Conservation (phyloP, 116 monocot species). For the Phalaenopsis hybrid region DNA sequence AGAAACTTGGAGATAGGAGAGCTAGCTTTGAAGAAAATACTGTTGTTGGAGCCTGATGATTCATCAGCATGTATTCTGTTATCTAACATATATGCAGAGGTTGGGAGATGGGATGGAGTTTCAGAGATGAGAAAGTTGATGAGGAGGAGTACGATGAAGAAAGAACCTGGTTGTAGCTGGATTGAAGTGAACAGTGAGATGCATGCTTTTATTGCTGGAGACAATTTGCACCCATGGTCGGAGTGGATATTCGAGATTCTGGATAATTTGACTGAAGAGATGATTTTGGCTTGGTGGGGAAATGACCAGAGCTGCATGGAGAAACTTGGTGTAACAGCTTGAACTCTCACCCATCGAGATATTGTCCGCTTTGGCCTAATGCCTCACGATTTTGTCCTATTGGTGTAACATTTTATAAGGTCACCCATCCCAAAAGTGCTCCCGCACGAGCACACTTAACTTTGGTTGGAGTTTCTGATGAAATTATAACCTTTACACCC, state of each 20-base stretch:
- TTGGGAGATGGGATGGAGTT: constrained; percentile 60
- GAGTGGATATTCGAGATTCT: constrained; percentile 40
- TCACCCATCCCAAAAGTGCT: too few species aligned
- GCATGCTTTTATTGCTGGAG: constrained; percentile 62
- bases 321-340: background rate
- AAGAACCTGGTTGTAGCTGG: constrained; percentile 96
- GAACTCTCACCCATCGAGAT: too few species aligned
- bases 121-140: constrained; percentile 56
- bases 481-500: too few species aligned
- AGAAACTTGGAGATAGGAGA: constrained; percentile 59
- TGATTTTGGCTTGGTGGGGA: constrained; percentile 16
- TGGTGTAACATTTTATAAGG: too few species aligned
- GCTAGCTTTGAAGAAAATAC: constrained; percentile 39
- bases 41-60: constrained; percentile 68
- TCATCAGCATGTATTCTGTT: constrained; percentile 64
- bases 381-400: too few species aligned
- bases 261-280: constrained; percentile 39
- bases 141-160: constrained; percentile 56
- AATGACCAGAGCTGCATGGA: background rate
- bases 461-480: too few species aligned
- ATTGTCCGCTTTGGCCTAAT: too few species aligned
- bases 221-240: constrained; percentile 49
- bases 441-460: too few species aligned
- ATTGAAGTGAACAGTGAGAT: constrained; percentile 63
- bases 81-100: constrained; percentile 70